These are phyloP conservation scores for Brassica cretica DNA, from an alignment of 345 rosid species.

Conservation along the genomic window DNA sequence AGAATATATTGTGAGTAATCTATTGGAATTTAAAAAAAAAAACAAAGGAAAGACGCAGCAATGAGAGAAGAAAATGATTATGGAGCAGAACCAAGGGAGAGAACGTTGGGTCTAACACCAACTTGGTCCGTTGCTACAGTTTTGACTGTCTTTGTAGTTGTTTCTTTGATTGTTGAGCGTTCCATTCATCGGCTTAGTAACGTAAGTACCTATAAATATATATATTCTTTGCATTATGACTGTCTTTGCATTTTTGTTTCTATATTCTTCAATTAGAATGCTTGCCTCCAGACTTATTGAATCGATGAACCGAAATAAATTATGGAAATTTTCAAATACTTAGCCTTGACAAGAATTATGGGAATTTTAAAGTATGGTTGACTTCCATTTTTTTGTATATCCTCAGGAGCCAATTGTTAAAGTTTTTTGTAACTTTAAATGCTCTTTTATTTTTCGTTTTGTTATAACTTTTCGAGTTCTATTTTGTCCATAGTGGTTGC, in stretches of 20 bases:
- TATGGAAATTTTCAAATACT: not conserved
- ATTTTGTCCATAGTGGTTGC: constrained; percentile 67
- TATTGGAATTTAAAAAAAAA: not conserved
- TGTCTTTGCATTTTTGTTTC: not conserved
- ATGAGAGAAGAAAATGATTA: constrained; percentile 32
- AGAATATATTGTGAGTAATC: constrained; percentile 1
- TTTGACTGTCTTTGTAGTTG: constrained; percentile 75
- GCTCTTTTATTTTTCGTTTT: not conserved
- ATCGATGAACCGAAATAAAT: not conserved
- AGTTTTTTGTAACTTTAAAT: not conserved
- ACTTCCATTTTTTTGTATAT: not conserved
- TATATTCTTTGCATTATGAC: no score
- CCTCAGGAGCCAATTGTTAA: not conserved
- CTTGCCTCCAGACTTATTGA: not conserved
- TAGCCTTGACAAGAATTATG: not conserved
- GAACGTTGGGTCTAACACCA: constrained; percentile 80
- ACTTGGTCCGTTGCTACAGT: constrained; percentile 98
- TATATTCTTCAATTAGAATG: not conserved
- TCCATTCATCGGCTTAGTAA: constrained; percentile 68
- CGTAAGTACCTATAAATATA: constrained; percentile 47
- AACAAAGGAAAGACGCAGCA: not conserved
- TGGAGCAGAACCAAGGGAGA: constrained; percentile 42
- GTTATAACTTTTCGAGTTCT: not conserved
- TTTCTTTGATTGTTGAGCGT: constrained; percentile 87
- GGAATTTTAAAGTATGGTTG: not conserved